These are phyloP conservation scores for Paecilomyces formosus DNA, from an alignment of 2,329 filamentous ascomycete species.

Conservation along the genomic window DNA sequence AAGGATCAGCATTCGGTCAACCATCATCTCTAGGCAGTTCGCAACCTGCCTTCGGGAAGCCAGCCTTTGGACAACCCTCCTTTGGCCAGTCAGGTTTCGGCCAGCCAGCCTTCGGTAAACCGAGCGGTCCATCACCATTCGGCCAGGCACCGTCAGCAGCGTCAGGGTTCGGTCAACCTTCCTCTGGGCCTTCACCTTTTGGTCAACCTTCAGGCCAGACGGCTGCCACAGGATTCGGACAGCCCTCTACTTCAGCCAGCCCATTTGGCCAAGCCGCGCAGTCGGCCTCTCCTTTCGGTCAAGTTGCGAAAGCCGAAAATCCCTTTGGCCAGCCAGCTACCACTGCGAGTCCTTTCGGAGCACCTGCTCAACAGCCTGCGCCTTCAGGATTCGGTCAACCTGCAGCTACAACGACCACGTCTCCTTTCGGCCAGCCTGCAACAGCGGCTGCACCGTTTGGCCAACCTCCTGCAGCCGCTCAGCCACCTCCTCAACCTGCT, in stretches of 20 bases:
- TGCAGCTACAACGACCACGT: neutral
- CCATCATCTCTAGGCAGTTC: conserved; percentile 13
- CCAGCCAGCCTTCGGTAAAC: conserved; percentile 3
- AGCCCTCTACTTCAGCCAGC: conserved; percentile 13
- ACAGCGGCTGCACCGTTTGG: conserved; percentile 20
- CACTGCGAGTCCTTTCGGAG: conserved; percentile 9
- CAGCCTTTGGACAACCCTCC: conserved; percentile 24
- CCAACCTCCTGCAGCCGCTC: conserved; percentile 6
- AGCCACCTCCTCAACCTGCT: conserved; percentile 5
- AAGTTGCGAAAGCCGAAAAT: conserved; percentile 34
- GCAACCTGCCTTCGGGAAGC: conserved; percentile 27
- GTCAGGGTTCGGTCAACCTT: conserved; percentile 3
- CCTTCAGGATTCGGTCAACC: neutral
- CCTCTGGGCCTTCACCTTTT: conserved; percentile 16
- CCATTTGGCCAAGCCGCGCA: conserved; percentile 28
- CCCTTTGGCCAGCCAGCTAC: conserved; percentile 21
- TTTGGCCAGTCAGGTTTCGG: conserved; percentile 3
- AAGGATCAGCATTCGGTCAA: conserved; percentile 12
- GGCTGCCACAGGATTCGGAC: conserved; percentile 21
- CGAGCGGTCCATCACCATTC: conserved; percentile 21
- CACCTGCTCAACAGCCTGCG: neutral
- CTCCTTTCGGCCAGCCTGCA: conserved; percentile 23
- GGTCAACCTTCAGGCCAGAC: conserved; percentile 15
- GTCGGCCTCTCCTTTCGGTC: conserved; percentile 11
- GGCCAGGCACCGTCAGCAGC: conserved; percentile 21